A percentile compares a stretch with the other conserved stretches of the same genome.
Evolutionary conservation across 2,329 filamentous ascomycete genomes (phyloP).

Genomic region (Alternaria conjuncta): DNA sequence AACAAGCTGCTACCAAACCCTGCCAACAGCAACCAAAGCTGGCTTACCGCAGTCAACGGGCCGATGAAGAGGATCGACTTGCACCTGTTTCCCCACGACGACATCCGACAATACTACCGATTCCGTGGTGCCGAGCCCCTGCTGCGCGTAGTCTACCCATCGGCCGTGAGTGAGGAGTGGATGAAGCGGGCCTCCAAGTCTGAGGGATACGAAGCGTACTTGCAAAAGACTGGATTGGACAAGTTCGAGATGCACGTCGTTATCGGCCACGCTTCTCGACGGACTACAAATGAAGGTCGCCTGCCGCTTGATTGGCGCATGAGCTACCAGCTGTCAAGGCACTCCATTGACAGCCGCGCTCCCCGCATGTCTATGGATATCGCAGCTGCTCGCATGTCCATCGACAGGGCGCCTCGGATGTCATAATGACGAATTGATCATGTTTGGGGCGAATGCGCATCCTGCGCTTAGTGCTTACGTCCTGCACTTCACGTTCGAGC

Average conservation of each 20-base stretch:
- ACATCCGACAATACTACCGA: slow-evolving; percentile 20
- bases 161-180: slow-evolving; percentile 14
- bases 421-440: slow-evolving; percentile 8
- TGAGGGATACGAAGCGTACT: slow-evolving; percentile 15
- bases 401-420: slow-evolving; percentile 4
- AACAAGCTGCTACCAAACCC: slow-evolving; percentile 17
- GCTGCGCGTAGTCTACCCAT: slow-evolving; percentile 20
- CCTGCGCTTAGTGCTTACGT: neutral
- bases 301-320: slow-evolving; percentile 20
- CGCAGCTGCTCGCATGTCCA: slow-evolving; percentile 13
- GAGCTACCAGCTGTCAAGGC: slow-evolving; percentile 12
- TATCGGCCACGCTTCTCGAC: slow-evolving; percentile 17
- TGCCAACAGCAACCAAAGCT: slow-evolving; percentile 8
- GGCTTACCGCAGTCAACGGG: slow-evolving; percentile 14
- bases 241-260: slow-evolving; percentile 19
- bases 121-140: slow-evolving; percentile 22
- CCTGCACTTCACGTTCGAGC: neutral
- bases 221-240: slow-evolving; percentile 10
- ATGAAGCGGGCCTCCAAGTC: slow-evolving; percentile 20
- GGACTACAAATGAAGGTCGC: slow-evolving; percentile 15
- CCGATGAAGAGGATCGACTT: slow-evolving; percentile 20
- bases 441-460: neutral
- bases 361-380: slow-evolving; percentile 13
- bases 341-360: slow-evolving; percentile 8
- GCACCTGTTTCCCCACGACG: slow-evolving; percentile 19